Evolutionary conservation across 2,329 filamentous ascomycete species (phyloP).

Genomic region (Penicillium corylophilum): DNA sequence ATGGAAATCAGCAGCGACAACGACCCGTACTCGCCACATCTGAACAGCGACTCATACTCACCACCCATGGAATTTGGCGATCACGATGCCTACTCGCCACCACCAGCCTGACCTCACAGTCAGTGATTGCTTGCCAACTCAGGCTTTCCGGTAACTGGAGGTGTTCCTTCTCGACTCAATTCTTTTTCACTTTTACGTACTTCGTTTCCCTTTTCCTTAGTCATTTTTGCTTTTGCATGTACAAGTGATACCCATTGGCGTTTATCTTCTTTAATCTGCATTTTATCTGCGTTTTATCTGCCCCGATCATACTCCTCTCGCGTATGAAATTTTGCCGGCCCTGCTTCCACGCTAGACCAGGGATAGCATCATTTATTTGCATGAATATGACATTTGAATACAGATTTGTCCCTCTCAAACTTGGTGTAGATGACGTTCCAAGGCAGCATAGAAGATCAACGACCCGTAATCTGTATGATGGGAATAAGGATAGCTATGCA

Average conservation of each 20-base stretch:
- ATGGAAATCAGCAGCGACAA: background rate
- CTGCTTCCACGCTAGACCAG: background rate
- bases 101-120: background rate
- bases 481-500: background rate
- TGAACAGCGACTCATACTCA: background rate
- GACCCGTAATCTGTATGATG: background rate
- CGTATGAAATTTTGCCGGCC: background rate
- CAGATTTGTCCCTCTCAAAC: background rate
- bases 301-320: background rate
- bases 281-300: background rate
- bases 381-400: background rate
- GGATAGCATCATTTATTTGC: background rate
- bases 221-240: background rate
- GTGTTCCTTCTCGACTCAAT: too few relatives aligned
- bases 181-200: too few relatives aligned
- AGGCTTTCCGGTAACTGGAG: background rate
- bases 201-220: background rate
- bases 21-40: background rate
- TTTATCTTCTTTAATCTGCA: background rate
- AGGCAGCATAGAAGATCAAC: background rate
- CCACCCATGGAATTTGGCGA: background rate
- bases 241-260: background rate
- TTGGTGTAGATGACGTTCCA: background rate
- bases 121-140: background rate
- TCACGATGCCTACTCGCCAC: background rate